Conservation (phyloP, 164 flowering plant genomes). For the Vitis cinerea region DNA sequence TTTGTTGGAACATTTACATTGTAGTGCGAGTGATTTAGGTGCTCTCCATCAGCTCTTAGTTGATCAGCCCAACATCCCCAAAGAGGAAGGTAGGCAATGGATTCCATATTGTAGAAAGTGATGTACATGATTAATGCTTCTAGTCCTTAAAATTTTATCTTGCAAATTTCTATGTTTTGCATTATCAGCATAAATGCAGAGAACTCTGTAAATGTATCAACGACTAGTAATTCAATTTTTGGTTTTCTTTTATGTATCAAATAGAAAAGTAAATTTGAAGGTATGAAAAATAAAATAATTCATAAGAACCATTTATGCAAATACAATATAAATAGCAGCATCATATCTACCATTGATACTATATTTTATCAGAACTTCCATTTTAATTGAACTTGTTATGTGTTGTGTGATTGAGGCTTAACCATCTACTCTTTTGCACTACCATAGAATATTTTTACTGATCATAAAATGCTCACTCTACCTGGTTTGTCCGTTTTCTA, state of each 20-base stretch:
- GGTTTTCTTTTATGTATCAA: no score
- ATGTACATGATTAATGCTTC: neutral
- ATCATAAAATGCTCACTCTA: neutral
- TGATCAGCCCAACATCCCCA: slow-evolving; percentile 90
- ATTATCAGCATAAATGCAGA: neutral
- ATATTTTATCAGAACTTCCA: no score
- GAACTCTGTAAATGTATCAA: neutral
- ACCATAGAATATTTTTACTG: no score
- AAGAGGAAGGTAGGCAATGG: slow-evolving; percentile 58
- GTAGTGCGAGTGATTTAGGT: slow-evolving; percentile 57
- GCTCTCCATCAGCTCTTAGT: slow-evolving; percentile 67
- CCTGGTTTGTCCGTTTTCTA: neutral
- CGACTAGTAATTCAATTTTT: neutral
- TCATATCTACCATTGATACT: no score
- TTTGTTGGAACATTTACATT: slow-evolving; percentile 1
- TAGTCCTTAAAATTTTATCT: neutral
- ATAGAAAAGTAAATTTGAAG: no score
- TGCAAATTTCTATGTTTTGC: neutral
- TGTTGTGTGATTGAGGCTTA: no score
- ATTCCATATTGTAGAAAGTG: neutral
- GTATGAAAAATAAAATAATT: neutral
- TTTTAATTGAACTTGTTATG: no score
- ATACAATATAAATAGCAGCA: neutral
- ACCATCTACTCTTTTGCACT: no score
- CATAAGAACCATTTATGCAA: neutral